Conservation (phyloP, 2,329 filamentous ascomycete genomes). For the Beauveria caledonica region DNA sequence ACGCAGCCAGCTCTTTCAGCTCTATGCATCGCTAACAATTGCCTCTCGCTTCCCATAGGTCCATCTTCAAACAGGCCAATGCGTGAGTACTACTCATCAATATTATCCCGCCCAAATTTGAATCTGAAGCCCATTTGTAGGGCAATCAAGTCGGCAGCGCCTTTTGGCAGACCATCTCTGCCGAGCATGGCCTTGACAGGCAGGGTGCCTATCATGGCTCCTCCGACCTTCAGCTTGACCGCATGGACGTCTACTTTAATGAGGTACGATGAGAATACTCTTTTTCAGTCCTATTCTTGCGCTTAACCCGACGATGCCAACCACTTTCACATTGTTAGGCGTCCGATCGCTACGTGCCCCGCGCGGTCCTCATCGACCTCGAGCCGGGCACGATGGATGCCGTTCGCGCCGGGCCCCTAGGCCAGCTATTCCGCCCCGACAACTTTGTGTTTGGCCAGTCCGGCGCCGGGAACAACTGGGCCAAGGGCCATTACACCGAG, state of each 20-base stretch:
- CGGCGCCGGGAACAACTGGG: conserved; percentile 99
- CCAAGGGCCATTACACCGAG: conserved; percentile 99
- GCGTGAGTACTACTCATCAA: background rate
- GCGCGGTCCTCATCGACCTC: conserved; percentile 97
- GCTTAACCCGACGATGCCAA: background rate
- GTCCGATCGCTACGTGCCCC: conserved; percentile 94
- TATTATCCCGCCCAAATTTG: background rate
- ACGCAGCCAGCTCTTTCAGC: background rate
- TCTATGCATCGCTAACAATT: background rate
- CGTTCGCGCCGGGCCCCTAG: conserved; percentile 94
- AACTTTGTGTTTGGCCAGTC: conserved; percentile 99
- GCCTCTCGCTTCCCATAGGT: background rate
- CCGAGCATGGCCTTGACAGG: conserved; percentile 94
- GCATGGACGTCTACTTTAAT: conserved; percentile 99
- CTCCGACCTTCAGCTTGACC: conserved; percentile 97
- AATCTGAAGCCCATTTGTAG: conserved; percentile 37
- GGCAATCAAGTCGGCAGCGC: conserved; percentile 99
- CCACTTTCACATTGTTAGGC: conserved; percentile 45
- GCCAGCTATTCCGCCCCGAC: conserved; percentile 98
- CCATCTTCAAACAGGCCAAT: background rate
- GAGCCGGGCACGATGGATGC: conserved; percentile 99
- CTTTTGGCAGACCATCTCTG: conserved; percentile 90
- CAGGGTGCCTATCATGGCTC: conserved; percentile 96
- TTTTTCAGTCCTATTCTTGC: no score
- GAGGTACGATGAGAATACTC: conserved; percentile 32